Evolutionary conservation across 305 asterid species (phyloP), one percentile per base, ranked within the genome.

Genomic region (Fraxinus latifolia): DNA sequence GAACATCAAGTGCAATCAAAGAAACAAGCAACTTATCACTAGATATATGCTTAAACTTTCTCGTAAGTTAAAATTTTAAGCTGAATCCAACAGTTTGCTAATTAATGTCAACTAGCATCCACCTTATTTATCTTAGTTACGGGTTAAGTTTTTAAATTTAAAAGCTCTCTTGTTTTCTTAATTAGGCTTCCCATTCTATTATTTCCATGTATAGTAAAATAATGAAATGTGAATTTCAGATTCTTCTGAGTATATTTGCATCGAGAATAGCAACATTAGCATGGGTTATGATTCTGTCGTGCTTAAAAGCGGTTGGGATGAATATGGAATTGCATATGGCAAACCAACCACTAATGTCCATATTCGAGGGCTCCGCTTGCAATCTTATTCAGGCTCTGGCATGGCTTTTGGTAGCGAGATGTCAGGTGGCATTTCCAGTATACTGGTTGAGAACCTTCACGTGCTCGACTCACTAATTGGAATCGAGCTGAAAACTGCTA

Each of bases 251-350:
- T 87, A 86, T 37, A 92, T 96, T 17, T 96, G 99, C 89, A 91
- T 96, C n/a, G 97, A 96, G 86, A 90, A 89, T 86, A 90, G 98
- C 95, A 96, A 92, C 89, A 89, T 96, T 33, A 94, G 91, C 88
- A 88, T 82, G 81, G 94, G 97, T 17, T 88, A 90, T 29, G 98
- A 96, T 42, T 94, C 98, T 0, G 83, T 96, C 37, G 90, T 88
- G n/a, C 91, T 96, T 33, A 96, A 94, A 86, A 94, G 98, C 74
- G 99, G 99, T 50, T 96, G 99, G 99, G 99, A 96, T 50, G 98
- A 96, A 84, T 94, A 96, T 55, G 99, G 98, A 9, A 93, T 96
- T 44, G 79, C 92, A 17, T 96, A 89, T 67, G 87, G 80, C 78
- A 89, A 81, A 86, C 88, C 98, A 4, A 91, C 97, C 25, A 79